Conservation (phyloP, 805 yeast genomes). For the Saccharomycopsis sp. region DNA sequence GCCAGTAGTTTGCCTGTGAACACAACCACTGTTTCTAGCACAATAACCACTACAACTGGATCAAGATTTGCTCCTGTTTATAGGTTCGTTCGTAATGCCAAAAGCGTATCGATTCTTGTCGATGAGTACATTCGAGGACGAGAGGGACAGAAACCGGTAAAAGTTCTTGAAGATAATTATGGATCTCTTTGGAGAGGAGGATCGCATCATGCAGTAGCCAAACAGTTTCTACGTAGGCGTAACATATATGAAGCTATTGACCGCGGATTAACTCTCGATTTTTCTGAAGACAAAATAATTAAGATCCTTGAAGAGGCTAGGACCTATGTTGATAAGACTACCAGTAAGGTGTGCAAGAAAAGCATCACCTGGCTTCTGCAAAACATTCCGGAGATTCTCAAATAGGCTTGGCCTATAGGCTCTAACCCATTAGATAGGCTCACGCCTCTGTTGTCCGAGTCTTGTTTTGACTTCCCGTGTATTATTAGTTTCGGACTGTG, state of each 20-base stretch:
- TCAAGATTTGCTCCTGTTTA: background rate
- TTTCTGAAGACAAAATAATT: conserved; percentile 36
- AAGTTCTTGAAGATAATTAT: conserved; percentile 2
- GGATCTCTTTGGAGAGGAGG: conserved; percentile 43
- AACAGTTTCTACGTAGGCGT: conserved; percentile 47
- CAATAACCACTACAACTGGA: background rate
- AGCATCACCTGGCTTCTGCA: background rate
- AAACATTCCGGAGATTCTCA: background rate
- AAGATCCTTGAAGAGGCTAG: conserved; percentile 34
- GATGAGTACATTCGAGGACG: conserved; percentile 3
- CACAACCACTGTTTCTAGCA: background rate
- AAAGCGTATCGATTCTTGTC: background rate
- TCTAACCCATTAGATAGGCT: too few relatives aligned
- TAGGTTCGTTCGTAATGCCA: background rate
- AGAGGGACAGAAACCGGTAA: background rate
- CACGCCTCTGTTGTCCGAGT: too few relatives aligned
- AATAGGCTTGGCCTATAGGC: background rate
- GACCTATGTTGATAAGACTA: background rate
- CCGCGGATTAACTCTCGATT: conserved; percentile 40
- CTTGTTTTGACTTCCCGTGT: too few relatives aligned
- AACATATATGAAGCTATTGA: conserved; percentile 51
- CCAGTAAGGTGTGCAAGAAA: background rate
- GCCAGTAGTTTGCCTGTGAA: background rate
- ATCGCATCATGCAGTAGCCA: conserved; percentile 39
- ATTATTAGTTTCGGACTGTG: background rate